Conservation (phyloP, 169 alveolate species). For the Plasmodium knowlesi region DNA sequence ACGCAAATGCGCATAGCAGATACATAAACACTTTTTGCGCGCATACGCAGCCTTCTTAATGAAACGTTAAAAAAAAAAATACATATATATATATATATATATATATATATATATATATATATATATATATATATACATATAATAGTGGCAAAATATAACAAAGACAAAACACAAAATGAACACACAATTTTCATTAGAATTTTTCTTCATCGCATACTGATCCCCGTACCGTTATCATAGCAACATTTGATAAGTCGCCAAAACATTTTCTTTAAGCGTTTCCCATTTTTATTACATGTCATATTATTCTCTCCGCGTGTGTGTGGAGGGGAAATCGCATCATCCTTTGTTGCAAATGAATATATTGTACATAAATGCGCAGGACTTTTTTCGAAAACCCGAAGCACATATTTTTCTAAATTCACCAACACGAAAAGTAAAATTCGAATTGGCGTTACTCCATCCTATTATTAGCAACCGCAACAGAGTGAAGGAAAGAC, state of each 20-base stretch:
- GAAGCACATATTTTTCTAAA: not conserved
- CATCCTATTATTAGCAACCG: not conserved
- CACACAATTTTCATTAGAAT: not conserved
- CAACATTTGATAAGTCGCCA: not conserved
- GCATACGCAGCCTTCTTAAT: not conserved
- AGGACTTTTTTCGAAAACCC: not conserved
- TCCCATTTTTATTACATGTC: not conserved
- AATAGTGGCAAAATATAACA: not conserved
- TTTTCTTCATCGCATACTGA: not conserved
- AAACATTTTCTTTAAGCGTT: not conserved
- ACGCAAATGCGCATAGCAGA: not conserved
- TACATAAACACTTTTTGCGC: not conserved
- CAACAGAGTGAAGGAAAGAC: not conserved
- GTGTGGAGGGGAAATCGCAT: not conserved
- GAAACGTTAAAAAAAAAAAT: not conserved
- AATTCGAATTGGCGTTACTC: not conserved
- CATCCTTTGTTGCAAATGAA: not conserved
- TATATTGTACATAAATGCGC: not conserved
- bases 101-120: not conserved
- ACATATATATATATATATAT: not conserved
- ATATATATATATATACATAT: not conserved
- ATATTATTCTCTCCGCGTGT: not conserved
- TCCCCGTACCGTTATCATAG: not conserved
- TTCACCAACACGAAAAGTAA: not conserved
- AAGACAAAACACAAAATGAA: not conserved